phyloP scores from a whole-genome alignment of 1,284 basidiomycete genomes.

The Irpex lacteus region DNA sequence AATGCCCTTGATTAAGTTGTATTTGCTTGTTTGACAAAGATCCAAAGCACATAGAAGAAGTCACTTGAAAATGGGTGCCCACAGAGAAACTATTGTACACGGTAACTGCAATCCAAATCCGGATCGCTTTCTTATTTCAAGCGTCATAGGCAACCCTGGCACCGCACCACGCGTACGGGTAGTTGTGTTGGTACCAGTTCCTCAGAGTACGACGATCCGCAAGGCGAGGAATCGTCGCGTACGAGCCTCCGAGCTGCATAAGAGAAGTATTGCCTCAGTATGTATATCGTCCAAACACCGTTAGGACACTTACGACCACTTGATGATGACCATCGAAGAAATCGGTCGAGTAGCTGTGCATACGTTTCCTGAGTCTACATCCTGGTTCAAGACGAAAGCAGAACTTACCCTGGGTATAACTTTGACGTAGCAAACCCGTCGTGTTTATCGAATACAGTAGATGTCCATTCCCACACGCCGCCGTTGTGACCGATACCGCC shows the following conservation, averaged over 20 bases:
- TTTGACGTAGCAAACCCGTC: constrained; percentile 76
- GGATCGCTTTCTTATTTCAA: not conserved
- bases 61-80: not conserved
- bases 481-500: constrained; percentile 78
- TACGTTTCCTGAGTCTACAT: not conserved
- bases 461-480: constrained; percentile 99
- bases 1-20: no score
- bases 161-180: constrained; percentile 72
- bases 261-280: not conserved
- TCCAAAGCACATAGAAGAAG: not conserved
- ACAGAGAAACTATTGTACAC: not conserved
- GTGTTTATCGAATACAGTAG: constrained; percentile 68
- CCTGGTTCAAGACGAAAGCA: not conserved
- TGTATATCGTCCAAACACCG: not conserved
- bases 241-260: constrained; percentile 85
- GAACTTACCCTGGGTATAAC: constrained; percentile 77
- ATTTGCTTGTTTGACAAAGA: no score
- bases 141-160: constrained; percentile 73
- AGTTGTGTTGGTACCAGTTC: constrained; percentile 85
- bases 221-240: constrained; percentile 80
- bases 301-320: constrained; percentile 65
- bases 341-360: constrained; percentile 73
- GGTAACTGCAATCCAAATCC: not conserved
- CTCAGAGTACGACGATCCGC: constrained; percentile 73
- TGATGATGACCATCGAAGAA: constrained; percentile 87